Evolutionary conservation across 1,284 basidiomycete genomes (phyloP), one percentile per base, ranked within the genome.

Genomic region (Ceratobasidium sp.): DNA sequence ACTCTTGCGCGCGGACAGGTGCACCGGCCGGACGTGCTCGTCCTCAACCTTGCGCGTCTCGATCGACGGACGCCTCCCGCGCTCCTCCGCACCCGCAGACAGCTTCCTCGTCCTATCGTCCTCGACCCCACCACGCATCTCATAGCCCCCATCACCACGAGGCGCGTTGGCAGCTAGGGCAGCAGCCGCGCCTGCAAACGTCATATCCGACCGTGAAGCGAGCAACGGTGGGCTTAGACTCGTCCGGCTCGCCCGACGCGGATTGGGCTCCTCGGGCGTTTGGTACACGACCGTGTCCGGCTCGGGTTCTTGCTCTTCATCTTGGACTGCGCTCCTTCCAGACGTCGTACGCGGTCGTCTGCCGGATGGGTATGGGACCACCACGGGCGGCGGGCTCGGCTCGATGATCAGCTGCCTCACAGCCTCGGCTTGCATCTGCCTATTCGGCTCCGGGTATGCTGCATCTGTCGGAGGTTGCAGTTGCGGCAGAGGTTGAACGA

Each of bases 261-360:
- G 33, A 17, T 17, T 26, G 3, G 23, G 3, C 1, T 56, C 66
- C 17, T 5, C 65, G 23, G 69, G 69, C 20, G 68, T 71, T 23
- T 47, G 71, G 35, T 75, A 75, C 33, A 75, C 60, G 23, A 75
- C 71, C 47, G 56, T 75, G 51, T 75, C 71, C 26, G 64, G 64
- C n/a, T 75, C 71, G 15, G 37, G 54, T 11, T 51, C 35, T 2
- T 63, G 51, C 56, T 63, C 47, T n/a, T 75, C 71, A 17, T 35
- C 47, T 49, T 39, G 58, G 2, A 20, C 33, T 23, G 28, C 71
- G 28, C 60, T 64, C 35, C 45, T 58, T 45, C 69, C 69, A 51
- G 69, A 74, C 28, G 56, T 58, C 37, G 71, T 65, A 10, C 71
- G 58, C 26, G 54, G 60, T 17, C 71, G 58, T 47, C 33, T 53